Evolutionary conservation across 164 flowering plant genomes (phyloP), one percentile per base, ranked within the genome.

Genomic region (grape (Vitis vinifera)): DNA sequence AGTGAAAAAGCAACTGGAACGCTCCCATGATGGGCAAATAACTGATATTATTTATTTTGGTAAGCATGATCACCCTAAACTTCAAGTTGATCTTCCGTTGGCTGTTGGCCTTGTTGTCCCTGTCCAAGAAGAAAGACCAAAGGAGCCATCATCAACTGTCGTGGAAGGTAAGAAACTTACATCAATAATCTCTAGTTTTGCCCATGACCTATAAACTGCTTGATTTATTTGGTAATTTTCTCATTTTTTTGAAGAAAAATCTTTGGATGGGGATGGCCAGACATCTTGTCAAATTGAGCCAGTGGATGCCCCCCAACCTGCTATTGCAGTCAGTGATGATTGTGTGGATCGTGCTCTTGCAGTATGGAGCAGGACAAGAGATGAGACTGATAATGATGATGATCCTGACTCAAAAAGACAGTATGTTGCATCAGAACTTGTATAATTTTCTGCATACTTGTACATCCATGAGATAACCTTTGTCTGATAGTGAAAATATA

Each of bases 1-100:
- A 67, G 87, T 82, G 60, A 90, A 90, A 77, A 90, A 86, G 79
- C 90, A 84, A 71, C 67, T 90, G 72, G 92, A 91, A 63, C 84
- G 85, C 27, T 83, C 90, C 53, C 86, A 68, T 71, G 87, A 82
- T 68, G 93, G 97, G 62, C 78, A 73, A 58, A 71, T 88, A 51
- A 78, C 80, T 44, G 92, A 88, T 59, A 82, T 82, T 71, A 70
- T 85, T 51, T 82, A 85, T 76, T 79, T 87, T 75, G 97, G 94
- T 66, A 73, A 75, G 53, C 97, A 91, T 77, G 87, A 82, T 68
- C 97, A 91, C 76, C 87, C 91, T 9, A 84, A 80, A 70, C 81
- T 84, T 62, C 89, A 82, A 61, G 59, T 71, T 23, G 78, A 68
- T 27, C 74, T 78, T 47, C 84, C 85, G 50, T 66, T 68, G 47